Base-by-base conservation (phyloP, 164 flowering plant genomes). In the Vitis rupestris region DNA sequence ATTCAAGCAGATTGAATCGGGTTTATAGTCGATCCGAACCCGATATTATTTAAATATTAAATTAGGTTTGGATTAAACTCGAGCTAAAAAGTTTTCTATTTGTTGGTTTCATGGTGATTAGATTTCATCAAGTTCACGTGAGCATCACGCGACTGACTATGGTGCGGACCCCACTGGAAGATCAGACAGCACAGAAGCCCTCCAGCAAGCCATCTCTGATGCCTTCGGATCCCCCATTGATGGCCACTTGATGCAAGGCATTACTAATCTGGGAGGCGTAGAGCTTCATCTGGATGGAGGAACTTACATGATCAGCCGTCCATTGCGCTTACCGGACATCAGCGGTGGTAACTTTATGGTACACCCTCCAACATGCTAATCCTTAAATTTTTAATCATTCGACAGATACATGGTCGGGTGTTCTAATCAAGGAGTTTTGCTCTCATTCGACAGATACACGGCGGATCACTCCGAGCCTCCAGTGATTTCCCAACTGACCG, bases 101-200 rank as follows among this genome's bases (percentile, higher is more conserved):
- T 11, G 7, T 51, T 13, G 14, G 0, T 14, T 14, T 53, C 1
- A 17, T 53, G 56, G 3, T 53, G 56, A 6, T 6, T 4, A 53
- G 56, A 13, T 1, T 1, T 61, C 50, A 9, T 47, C 29, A 9
- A 16, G 63, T 0, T 59, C 75, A 15, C 76, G 66, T 62, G 61
- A 67, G 14, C 37, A 61, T 55, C 71, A 73, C 62, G 72, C 47
- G 61, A 66, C 55, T 3, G 55, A 58, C 1, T 75, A 75, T 29
- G 78, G 78, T 4, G 78, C 63, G 4, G 78, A 75, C 37, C 78
- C 78, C 12, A 75, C 70, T 0, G 78, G 78, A 30, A 53, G 23
- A 52, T 23, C 53, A 1, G 78, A 75, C 73, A 75, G 78, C 60
- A 70, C 73, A 4, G 74, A 66, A 8, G 78, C 78, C 1, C 64